Percentiles rank a stretch among this genome's conserved stretches.
phyloP scores from a whole-genome alignment of 345 rosid genomes.

The Laguncularia racemosa region DNA sequence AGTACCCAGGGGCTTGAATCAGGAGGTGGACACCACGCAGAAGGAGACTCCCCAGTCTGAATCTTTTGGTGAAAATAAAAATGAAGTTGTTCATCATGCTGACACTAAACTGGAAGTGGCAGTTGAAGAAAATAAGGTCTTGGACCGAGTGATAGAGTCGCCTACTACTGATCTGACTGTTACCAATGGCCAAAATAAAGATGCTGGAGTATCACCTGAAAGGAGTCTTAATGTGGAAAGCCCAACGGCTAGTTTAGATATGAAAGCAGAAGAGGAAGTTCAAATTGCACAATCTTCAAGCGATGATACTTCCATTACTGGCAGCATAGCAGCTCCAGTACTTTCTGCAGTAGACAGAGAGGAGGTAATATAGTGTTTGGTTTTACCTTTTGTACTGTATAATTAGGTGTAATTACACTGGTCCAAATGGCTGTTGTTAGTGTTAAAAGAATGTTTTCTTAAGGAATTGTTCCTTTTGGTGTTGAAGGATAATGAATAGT shows the following conservation, averaged over 20 bases:
- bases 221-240: conserved; percentile 19
- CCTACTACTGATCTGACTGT: conserved; percentile 10
- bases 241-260: conserved; percentile 22
- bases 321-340: conserved; percentile 16
- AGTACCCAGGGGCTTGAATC: conserved; percentile 21
- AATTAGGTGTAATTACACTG: conserved; percentile 10
- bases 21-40: conserved; percentile 18
- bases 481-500: too few relatives aligned
- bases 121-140: conserved; percentile 22
- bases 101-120: conserved; percentile 26
- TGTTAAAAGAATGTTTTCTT: too few relatives aligned
- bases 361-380: conserved; percentile 26
- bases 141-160: conserved; percentile 22
- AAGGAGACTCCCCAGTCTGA: conserved; percentile 27
- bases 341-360: conserved; percentile 10
- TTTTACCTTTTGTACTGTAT: not conserved
- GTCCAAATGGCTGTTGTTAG: too few relatives aligned
- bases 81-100: conserved; percentile 16
- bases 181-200: conserved; percentile 22
- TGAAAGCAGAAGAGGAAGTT: conserved; percentile 29
- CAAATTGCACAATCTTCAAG: conserved; percentile 13
- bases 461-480: too few relatives aligned
- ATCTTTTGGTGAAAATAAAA: conserved; percentile 17
- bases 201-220: conserved; percentile 21
- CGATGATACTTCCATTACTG: conserved; percentile 19